These are phyloP conservation scores for Candida jianshihensis DNA, from an alignment of 805 yeast genomes.

Conservation along the genomic window DNA sequence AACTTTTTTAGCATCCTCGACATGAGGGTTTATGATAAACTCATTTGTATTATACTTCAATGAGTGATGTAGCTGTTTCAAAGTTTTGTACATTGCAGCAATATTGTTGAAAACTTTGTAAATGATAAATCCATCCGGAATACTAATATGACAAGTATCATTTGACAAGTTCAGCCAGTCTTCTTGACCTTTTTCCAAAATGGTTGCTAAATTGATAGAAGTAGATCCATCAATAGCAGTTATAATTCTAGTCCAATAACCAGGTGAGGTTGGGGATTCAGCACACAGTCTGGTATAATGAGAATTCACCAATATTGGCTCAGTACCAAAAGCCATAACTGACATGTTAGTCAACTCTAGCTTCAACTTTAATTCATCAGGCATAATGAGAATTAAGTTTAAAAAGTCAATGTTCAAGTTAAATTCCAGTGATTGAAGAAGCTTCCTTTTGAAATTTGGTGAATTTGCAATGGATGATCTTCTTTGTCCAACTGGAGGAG, in stretches of 20 bases:
- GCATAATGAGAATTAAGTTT: slow-evolving; percentile 29
- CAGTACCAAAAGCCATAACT: slow-evolving; percentile 14
- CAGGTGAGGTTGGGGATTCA: slow-evolving; percentile 42
- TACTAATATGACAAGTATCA: slow-evolving; percentile 40
- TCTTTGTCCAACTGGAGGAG: slow-evolving; percentile 3
- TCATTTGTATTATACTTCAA: slow-evolving; percentile 35
- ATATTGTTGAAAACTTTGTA: slow-evolving; percentile 77
- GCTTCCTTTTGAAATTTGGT: slow-evolving; percentile 5
- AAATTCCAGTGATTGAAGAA: slow-evolving; percentile 18
- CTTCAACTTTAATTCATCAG: slow-evolving; percentile 42
- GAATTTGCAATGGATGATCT: background rate
- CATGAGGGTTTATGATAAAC: slow-evolving; percentile 31
- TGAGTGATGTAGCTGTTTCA: slow-evolving; percentile 51
- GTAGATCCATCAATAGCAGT: slow-evolving; percentile 31
- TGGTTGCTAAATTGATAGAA: slow-evolving; percentile 23
- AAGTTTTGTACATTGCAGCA: slow-evolving; percentile 57
- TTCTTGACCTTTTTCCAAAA: slow-evolving; percentile 18
- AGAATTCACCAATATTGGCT: slow-evolving; percentile 22
- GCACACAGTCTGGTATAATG: slow-evolving; percentile 38
- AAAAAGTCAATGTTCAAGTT: slow-evolving; percentile 16
- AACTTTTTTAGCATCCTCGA: slow-evolving; percentile 36
- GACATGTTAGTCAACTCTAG: slow-evolving; percentile 33
- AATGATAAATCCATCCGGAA: slow-evolving; percentile 71
- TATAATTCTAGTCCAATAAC: slow-evolving; percentile 43
- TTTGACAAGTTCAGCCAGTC: slow-evolving; percentile 33